phyloP scores from a whole-genome alignment of 1,284 basidiomycete genomes.

The Boletus smithii region DNA sequence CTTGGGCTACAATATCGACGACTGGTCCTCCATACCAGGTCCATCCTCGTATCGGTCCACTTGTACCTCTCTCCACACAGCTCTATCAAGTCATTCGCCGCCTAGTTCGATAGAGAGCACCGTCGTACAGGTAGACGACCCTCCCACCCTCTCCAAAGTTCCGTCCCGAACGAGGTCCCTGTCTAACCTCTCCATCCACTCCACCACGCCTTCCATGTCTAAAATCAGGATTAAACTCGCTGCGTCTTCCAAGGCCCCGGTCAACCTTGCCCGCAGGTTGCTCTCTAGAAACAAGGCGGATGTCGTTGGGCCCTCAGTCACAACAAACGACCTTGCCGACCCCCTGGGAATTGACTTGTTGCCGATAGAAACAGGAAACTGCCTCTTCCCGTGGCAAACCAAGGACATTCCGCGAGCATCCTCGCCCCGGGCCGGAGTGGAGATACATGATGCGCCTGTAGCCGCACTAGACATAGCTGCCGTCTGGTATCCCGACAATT shows the following conservation, averaged over 20 bases:
- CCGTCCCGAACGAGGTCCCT: constrained; percentile 54
- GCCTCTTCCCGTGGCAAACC: constrained; percentile 44
- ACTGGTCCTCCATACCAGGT: constrained; percentile 48
- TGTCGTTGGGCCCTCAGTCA: constrained; percentile 4
- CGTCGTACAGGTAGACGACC: constrained; percentile 12
- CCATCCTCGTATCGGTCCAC: constrained; percentile 54
- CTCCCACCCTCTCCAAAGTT: constrained; percentile 20
- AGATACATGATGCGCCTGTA: constrained; percentile 23
- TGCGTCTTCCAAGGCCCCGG: constrained; percentile 39
- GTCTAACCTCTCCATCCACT: constrained; percentile 49
- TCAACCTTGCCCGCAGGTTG: constrained; percentile 54
- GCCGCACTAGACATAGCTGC: constrained; percentile 9
- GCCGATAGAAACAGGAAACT: constrained; percentile 34
- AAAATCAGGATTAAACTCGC: constrained; percentile 48
- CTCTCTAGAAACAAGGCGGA: constrained; percentile 44
- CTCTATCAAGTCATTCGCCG: constrained; percentile 18
- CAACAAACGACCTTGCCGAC: constrained; percentile 7
- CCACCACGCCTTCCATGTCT: constrained; percentile 45
- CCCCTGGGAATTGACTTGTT: constrained; percentile 11
- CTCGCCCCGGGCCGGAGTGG: constrained; percentile 28
- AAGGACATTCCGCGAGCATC: constrained; percentile 32
- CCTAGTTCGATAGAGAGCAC: constrained; percentile 14
- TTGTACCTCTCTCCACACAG: constrained; percentile 24
- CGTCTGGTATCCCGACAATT: constrained; percentile 14
- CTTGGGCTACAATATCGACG: constrained; percentile 43